A percentile compares a stretch with the other conserved stretches of the same genome.
Conservation (phyloP, 768 basidiomycete species). For the Leccinum incarnatum region DNA sequence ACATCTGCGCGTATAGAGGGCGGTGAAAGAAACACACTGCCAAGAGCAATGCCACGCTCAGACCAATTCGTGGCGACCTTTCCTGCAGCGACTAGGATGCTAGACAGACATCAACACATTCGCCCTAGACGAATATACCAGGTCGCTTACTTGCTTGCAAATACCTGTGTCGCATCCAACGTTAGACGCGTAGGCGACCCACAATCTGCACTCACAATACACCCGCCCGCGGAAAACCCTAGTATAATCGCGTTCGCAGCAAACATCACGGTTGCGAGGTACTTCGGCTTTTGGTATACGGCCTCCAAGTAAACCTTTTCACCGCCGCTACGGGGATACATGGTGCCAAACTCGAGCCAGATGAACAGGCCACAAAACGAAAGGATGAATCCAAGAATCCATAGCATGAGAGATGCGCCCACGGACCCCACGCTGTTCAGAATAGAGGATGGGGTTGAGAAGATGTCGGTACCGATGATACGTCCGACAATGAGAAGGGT, state of each 20-base stretch:
- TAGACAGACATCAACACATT: slow-evolving; percentile 12
- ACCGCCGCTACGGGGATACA: slow-evolving; percentile 59
- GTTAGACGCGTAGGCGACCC: background rate
- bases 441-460: slow-evolving; percentile 58
- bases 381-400: slow-evolving; percentile 57
- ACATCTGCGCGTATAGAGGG: background rate
- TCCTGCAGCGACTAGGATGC: slow-evolving; percentile 51
- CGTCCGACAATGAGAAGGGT: slow-evolving; percentile 54
- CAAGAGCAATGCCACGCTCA: slow-evolving; percentile 60
- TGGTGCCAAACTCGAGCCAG: slow-evolving; percentile 61
- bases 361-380: slow-evolving; percentile 60
- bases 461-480: slow-evolving; percentile 60
- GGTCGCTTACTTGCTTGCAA: slow-evolving; percentile 31
- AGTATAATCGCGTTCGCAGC: slow-evolving; percentile 47
- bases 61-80: slow-evolving; percentile 44
- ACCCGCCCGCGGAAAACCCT: slow-evolving; percentile 41
- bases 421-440: slow-evolving; percentile 54
- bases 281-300: slow-evolving; percentile 45
- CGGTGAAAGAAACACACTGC: slow-evolving; percentile 34
- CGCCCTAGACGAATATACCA: background rate
- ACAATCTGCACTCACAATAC: slow-evolving; percentile 38
- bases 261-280: slow-evolving; percentile 48
- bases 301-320: slow-evolving; percentile 65
- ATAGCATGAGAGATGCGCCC: slow-evolving; percentile 58
- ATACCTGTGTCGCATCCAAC: slow-evolving; percentile 19